Evolutionary conservation across 495 filamentous ascomycete species (phyloP), one percentile per base, ranked within the genome.

Genomic region (Penicillium paxilli): DNA sequence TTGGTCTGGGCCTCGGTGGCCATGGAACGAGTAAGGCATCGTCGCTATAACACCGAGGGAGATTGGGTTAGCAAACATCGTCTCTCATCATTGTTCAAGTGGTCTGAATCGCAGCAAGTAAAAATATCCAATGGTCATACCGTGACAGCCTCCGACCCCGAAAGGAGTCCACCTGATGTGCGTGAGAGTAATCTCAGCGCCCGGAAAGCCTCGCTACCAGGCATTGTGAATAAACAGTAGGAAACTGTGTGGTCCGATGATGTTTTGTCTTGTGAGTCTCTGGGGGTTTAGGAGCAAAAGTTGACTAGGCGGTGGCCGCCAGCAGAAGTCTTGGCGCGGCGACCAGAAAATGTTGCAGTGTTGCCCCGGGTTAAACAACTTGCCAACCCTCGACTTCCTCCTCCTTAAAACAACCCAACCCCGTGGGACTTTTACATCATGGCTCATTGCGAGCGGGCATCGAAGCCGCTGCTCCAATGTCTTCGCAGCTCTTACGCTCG

Each of bases 371-470:
- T 59, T 60, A 54, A 67, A 62, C 54, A 65, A 68, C 55, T 52
- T 59, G 51, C 63, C 49, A 49, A 44, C 44, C 49, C 44, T 52
- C 35, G 32, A 37, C 47, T 25, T 32, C 57, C 57, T 56, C 58
- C 58, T 55, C 54, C 61, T n/a, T n/a, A n/a, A 49, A 41, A 48
- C 35, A 47, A 60, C 37, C 41, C 48, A 46, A 38, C 44, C 30
- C 6, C 30, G n/a, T n/a, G 24, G 47, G 55, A 50, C 47, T 47
- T 48, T 60, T 49, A 62, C 59, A 76, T 68, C 70, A 89, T 89
- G 86, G 83, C 85, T 66, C 77, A 81, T 71, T 85, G 83, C 64
- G 85, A 87, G 73, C 80, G 80, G 80, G 85, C 81, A 66, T 82
- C 80, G 17, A 83, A 82, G 74, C 87, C 87, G 44, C 66, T 89